Evolutionary conservation across 345 rosid genomes (phyloP), one percentile per base, ranked within the genome.

Genomic region (Physaria fendleri): DNA sequence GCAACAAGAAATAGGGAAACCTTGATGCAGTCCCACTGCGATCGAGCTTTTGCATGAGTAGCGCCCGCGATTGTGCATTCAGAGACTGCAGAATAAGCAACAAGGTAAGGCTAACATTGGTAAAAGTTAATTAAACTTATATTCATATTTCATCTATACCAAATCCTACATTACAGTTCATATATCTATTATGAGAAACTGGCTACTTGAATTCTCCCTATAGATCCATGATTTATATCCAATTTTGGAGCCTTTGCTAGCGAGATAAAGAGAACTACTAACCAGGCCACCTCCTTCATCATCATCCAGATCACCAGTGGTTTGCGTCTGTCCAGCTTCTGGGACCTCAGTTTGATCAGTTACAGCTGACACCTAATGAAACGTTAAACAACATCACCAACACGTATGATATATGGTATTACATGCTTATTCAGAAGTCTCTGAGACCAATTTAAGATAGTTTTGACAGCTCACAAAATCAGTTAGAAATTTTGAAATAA

Each of bases 251-350:
- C 22, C 16, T 55, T 22, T 5, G 28, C 6, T 54, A 46, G 28
- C 13, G 22, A 33, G 38, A 53, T 14, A 12, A 61, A 68, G 60
- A 46, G 15, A 64, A 53, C 43, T 60, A 77, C 96, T 84, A 48
- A 93, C 99, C 92, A 89, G 77, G 65, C 95, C 98, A 61, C 85
- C 87, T 39, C 98, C 97, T 37, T 93, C 99, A 22, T 93, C 94
- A 44, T 93, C 99, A 77, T 93, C 99, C 68, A 93, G 75, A 87
- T 93, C 97, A 65, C 78, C 88, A 1, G 94, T 64, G 78, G 55
- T 79, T 50, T 81, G 72, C 12, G 10, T 5, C 17, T 63, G 69
- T 41, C 78, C 85, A 65, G 68, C 74, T 39, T 93, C 97, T 60
- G 76, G 86, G 50, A 64, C 40, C 64, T 79, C 88, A 9, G 76